Conservation (phyloP, 1,139 yeast species). For the Hyphopichia pseudoburtonii region DNA sequence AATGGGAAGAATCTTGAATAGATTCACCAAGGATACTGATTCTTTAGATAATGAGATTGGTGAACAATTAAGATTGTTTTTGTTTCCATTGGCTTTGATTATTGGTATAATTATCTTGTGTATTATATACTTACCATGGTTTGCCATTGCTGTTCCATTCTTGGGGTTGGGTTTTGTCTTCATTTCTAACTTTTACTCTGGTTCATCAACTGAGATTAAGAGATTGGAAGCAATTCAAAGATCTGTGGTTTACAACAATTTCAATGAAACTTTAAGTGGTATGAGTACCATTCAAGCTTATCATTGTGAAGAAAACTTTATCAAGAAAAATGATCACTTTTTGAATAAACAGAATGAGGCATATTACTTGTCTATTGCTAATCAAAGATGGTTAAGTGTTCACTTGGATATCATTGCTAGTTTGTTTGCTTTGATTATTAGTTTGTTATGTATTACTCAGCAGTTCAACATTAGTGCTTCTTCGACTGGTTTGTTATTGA, state of each 20-base stretch:
- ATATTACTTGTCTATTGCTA: conserved; percentile 39
- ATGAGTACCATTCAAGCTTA: conserved; percentile 45
- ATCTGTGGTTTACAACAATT: conserved; percentile 46
- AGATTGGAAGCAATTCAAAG: conserved; percentile 46
- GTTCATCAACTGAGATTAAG: conserved; percentile 45
- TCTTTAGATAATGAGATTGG: conserved; percentile 48
- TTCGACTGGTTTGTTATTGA: conserved; percentile 44
- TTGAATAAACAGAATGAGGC: conserved; percentile 47
- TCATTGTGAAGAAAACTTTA: conserved; percentile 29
- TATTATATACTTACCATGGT: conserved; percentile 46
- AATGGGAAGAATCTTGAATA: conserved; percentile 44
- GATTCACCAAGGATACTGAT: conserved; percentile 59
- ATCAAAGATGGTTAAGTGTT: conserved; percentile 47
- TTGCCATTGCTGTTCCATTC: conserved; percentile 46
- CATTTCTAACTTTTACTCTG: conserved; percentile 42
- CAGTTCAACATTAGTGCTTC: conserved; percentile 43
- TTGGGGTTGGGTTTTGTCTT: conserved; percentile 30
- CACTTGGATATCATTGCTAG: conserved; percentile 42
- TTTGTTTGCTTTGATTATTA: conserved; percentile 37
- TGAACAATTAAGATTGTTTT: conserved; percentile 42
- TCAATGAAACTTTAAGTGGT: conserved; percentile 47
- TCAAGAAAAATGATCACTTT: conserved; percentile 34
- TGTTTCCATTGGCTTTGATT: conserved; percentile 40
- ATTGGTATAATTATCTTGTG: conserved; percentile 45
- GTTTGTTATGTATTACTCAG: conserved; percentile 40